Evolutionary conservation across 2,329 filamentous ascomycete genomes (phyloP).

Genomic region (Pseudogymnoascus sp.): DNA sequence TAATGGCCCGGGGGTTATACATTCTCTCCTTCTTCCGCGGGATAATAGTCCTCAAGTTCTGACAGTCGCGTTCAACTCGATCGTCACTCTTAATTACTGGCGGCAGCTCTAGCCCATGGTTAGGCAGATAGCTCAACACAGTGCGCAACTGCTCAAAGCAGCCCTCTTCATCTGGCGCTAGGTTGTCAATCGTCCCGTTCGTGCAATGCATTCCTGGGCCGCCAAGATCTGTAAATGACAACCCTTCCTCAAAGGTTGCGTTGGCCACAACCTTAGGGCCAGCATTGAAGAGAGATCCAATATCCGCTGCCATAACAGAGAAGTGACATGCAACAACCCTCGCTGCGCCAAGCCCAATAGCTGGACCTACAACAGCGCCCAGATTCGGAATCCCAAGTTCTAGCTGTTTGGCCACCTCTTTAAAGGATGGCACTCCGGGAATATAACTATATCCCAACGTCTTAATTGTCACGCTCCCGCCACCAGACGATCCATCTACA

Average conservation of each 20-base stretch:
- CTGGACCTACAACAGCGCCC: slow-evolving; percentile 54
- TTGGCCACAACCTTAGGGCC: slow-evolving; percentile 53
- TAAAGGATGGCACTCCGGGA: slow-evolving; percentile 48
- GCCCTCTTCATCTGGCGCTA: slow-evolving; percentile 49
- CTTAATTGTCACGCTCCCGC: slow-evolving; percentile 52
- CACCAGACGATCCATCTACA: slow-evolving; percentile 55
- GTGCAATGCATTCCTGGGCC: slow-evolving; percentile 54
- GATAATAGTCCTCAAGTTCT: slow-evolving; percentile 45
- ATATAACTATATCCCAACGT: slow-evolving; percentile 50
- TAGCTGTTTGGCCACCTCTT: slow-evolving; percentile 46
- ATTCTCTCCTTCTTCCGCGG: slow-evolving; percentile 49
- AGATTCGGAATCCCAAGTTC: slow-evolving; percentile 57
- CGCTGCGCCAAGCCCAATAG: slow-evolving; percentile 55
- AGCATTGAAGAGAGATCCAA: slow-evolving; percentile 55
- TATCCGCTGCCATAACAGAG: slow-evolving; percentile 55
- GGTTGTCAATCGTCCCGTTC: slow-evolving; percentile 59
- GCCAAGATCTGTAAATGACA: slow-evolving; percentile 50
- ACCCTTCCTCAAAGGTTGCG: slow-evolving; percentile 56
- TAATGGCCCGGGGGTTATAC: slow-evolving; percentile 52
- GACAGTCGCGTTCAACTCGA: slow-evolving; percentile 39
- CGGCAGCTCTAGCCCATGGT: slow-evolving; percentile 46
- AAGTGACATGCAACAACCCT: slow-evolving; percentile 56
- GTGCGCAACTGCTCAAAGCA: slow-evolving; percentile 53
- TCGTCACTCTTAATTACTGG: slow-evolving; percentile 41
- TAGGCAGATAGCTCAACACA: slow-evolving; percentile 49